Conservation (phyloP, 805 yeast species). For the Yarrowia sp. region DNA sequence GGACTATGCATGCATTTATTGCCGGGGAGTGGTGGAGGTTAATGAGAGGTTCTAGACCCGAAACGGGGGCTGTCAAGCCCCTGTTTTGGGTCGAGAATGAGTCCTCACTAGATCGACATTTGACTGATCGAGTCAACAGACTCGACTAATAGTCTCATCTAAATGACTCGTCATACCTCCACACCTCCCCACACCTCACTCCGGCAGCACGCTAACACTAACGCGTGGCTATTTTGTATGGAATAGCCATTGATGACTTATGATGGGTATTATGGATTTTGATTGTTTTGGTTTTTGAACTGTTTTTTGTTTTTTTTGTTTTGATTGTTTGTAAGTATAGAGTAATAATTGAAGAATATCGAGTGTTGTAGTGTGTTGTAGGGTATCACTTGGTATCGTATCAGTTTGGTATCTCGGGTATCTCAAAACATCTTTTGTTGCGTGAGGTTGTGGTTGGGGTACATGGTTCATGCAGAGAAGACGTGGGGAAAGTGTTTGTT, state of each 20-base stretch:
- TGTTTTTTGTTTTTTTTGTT: not conserved
- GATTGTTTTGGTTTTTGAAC: not conserved
- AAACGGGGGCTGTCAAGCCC: too few relatives aligned
- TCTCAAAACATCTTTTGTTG: too few relatives aligned
- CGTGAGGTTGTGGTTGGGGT: too few relatives aligned
- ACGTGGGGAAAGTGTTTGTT: not conserved
- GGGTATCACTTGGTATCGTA: not conserved
- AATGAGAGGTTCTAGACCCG: constrained; percentile 27
- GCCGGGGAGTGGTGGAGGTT: constrained; percentile 55
- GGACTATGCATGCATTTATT: constrained; percentile 51
- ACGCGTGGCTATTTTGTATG: constrained; percentile 13
- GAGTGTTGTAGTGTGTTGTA: not conserved
- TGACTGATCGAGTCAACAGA: not conserved
- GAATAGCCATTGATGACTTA: constrained; percentile 19
- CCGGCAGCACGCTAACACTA: constrained; percentile 8
- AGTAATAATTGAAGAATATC: not conserved
- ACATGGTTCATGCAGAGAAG: not conserved
- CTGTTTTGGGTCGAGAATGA: too few relatives aligned
- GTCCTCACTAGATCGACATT: too few relatives aligned
- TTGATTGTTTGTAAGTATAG: constrained; percentile 15
- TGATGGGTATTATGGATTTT: constrained; percentile 15
- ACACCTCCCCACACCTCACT: not conserved
- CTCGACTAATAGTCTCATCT: not conserved
- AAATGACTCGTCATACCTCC: not conserved
- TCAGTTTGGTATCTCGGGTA: not conserved